Conservation (phyloP, 768 basidiomycete species). For the Lactarius sanguifluus region DNA sequence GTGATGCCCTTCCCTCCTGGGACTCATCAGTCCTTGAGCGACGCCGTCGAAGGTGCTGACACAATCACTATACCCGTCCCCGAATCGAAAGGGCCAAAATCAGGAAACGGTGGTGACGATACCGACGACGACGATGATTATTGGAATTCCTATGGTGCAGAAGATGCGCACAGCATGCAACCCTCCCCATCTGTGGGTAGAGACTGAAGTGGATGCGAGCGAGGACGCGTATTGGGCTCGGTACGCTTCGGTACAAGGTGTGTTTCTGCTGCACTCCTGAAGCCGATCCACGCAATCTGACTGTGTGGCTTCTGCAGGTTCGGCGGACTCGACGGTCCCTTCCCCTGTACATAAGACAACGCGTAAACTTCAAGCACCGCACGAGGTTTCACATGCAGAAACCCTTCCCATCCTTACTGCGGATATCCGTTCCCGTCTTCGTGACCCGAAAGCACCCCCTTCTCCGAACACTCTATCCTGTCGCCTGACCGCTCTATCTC, state of each 20-base stretch:
- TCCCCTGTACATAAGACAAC: conserved; percentile 41
- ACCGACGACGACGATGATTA: conserved; percentile 52
- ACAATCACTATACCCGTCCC: neutral
- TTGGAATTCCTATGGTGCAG: conserved; percentile 63
- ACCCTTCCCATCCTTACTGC: conserved; percentile 31
- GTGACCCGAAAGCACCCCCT: conserved; percentile 34
- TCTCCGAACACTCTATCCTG: conserved; percentile 35
- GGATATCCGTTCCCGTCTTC: conserved; percentile 24
- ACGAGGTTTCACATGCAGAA: conserved; percentile 27
- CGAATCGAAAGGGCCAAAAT: conserved; percentile 3
- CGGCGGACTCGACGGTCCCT: conserved; percentile 69
- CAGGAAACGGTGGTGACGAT: conserved; percentile 18
- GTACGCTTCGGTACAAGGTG: conserved; percentile 70
- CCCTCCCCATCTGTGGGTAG: conserved; percentile 31
- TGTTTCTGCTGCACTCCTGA: conserved; percentile 19
- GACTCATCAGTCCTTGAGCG: conserved; percentile 34
- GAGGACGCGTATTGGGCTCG: conserved; percentile 79
- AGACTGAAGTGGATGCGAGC: conserved; percentile 32
- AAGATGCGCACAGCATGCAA: conserved; percentile 36
- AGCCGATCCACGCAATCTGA: conserved; percentile 6
- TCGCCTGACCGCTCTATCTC: conserved; percentile 34
- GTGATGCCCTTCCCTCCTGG: conserved; percentile 69
- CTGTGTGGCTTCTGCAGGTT: conserved; percentile 44
- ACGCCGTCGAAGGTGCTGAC: conserved; percentile 32
- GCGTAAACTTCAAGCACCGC: conserved; percentile 34